phyloP scores from a whole-genome alignment of 441 rosid species.

The Aquilaria agallochum region DNA sequence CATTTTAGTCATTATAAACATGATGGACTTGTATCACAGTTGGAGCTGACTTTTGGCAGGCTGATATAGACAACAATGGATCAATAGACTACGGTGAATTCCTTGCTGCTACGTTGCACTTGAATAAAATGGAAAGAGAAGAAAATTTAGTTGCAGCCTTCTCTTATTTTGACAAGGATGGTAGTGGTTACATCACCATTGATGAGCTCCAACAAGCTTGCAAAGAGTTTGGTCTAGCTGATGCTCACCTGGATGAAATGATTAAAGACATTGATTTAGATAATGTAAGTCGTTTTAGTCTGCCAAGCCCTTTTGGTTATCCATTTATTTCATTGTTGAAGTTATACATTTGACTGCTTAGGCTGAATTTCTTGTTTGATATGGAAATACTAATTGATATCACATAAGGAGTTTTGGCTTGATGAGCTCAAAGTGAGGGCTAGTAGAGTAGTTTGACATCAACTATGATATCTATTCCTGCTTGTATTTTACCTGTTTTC shows the following conservation, averaged over 20 bases:
- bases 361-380: too few species aligned
- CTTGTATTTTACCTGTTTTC: too few species aligned
- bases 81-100: conserved; percentile 88
- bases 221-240: conserved; percentile 75
- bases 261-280: conserved; percentile 82
- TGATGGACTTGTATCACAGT: conserved; percentile 14
- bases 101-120: conserved; percentile 81
- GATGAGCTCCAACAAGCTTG: conserved; percentile 92
- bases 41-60: conserved; percentile 34
- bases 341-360: too few species aligned
- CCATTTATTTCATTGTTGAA: too few species aligned
- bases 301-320: too few species aligned
- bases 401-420: too few species aligned
- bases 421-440: too few species aligned
- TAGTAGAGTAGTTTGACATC: too few species aligned
- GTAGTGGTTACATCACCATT: conserved; percentile 78
- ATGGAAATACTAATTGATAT: too few species aligned
- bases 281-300: conserved; percentile 47
- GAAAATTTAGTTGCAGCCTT: conserved; percentile 79
- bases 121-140: conserved; percentile 80
- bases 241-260: conserved; percentile 70
- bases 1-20: background rate
- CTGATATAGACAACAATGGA: conserved; percentile 87
- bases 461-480: too few species aligned
- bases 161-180: conserved; percentile 79